phyloP scores from a whole-genome alignment of 1,284 basidiomycete species.

The Ustilago curta region DNA sequence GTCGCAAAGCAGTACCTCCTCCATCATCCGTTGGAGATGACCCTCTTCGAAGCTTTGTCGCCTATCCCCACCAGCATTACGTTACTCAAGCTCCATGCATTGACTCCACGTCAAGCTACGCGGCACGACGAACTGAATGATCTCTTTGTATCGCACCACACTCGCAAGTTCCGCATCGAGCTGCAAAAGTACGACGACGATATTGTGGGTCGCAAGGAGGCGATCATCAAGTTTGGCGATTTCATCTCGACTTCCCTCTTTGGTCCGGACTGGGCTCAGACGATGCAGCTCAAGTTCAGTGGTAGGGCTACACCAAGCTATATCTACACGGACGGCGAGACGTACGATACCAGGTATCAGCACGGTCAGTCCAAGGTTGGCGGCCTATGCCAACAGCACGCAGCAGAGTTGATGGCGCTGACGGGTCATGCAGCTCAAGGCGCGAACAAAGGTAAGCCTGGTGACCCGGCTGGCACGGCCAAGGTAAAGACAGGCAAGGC shows the following conservation, averaged over 20 bases:
- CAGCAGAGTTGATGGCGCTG: background rate
- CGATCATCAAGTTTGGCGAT: conserved; percentile 25
- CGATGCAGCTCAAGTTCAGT: background rate
- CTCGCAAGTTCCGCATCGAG: conserved; percentile 21
- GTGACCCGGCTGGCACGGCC: background rate
- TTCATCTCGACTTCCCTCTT: background rate
- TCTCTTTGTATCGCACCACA: conserved; percentile 12
- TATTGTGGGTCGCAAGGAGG: conserved; percentile 20
- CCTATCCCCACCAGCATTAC: conserved; percentile 3
- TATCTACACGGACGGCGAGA: conserved; percentile 8
- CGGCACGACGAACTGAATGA: background rate
- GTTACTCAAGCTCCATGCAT: background rate
- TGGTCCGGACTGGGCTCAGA: conserved; percentile 15
- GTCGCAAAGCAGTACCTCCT: conserved; percentile 5
- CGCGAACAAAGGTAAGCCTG: background rate
- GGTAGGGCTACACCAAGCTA: conserved; percentile 5
- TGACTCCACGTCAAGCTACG: conserved; percentile 28
- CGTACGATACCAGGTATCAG: background rate
- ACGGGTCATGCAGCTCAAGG: background rate
- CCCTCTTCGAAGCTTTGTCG: conserved; percentile 6
- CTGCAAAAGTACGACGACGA: conserved; percentile 29
- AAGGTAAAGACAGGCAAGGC: too few relatives aligned
- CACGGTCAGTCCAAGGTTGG: background rate
- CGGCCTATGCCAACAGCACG: background rate
- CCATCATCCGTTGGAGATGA: background rate